Evolutionary conservation across 1,284 basidiomycete species (phyloP).

Genomic region (Vanrija sp.): DNA sequence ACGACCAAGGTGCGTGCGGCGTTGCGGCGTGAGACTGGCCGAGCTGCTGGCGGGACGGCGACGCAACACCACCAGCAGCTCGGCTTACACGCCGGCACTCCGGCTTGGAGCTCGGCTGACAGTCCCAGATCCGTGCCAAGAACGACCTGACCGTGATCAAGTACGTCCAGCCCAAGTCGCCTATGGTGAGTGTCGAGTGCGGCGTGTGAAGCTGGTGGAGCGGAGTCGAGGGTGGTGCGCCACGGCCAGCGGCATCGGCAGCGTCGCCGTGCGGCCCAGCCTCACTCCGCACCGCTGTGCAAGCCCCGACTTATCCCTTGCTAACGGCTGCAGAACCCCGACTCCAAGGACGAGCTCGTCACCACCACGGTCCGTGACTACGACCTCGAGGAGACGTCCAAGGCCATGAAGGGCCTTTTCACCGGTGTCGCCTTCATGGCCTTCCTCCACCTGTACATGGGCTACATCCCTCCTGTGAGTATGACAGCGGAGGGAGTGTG

Average conservation of each 20-base stretch:
- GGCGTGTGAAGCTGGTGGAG: not conserved
- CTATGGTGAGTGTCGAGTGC: constrained; percentile 13
- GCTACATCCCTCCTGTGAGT: constrained; percentile 23
- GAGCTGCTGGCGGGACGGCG: no score
- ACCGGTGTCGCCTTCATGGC: constrained; percentile 18
- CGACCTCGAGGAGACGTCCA: constrained; percentile 21
- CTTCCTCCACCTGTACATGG: constrained; percentile 25
- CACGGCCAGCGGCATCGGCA: not conserved
- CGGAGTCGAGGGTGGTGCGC: no score
- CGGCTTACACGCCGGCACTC: no score
- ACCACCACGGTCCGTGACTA: constrained; percentile 24
- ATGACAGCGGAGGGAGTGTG: not conserved
- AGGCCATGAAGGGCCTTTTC: constrained; percentile 23
- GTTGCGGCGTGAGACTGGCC: no score
- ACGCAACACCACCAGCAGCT: no score
- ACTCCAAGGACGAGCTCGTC: constrained; percentile 21
- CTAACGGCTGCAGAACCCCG: constrained; percentile 14
- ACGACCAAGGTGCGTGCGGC: constrained; percentile 12
- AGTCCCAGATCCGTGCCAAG: constrained; percentile 15
- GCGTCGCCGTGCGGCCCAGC: not conserved
- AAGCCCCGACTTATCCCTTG: not conserved
- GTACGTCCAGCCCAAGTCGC: constrained; percentile 22
- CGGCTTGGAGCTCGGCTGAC: constrained; percentile 1
- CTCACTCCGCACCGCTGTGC: not conserved
- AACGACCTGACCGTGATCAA: constrained; percentile 23